Evolutionary conservation across 495 filamentous ascomycete genomes (phyloP).

Genomic region (Venustampulla echinocandica): DNA sequence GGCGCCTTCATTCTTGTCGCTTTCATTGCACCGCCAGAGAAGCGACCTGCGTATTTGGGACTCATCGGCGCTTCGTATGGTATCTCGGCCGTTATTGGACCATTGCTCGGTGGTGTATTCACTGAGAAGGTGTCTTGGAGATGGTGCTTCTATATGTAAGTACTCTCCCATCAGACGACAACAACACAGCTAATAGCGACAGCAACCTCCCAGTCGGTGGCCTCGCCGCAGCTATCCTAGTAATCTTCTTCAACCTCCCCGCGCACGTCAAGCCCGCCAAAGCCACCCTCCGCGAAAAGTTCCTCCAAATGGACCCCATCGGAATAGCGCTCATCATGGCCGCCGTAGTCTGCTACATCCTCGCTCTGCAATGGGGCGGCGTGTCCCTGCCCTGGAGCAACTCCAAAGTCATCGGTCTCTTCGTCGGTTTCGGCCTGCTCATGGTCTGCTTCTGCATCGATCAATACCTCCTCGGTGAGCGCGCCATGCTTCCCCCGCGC

Average conservation of each 20-base stretch:
- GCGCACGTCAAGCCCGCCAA: background rate
- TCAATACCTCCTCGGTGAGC: conserved; percentile 56
- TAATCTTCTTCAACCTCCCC: conserved; percentile 39
- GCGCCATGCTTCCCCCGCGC: conserved; percentile 55
- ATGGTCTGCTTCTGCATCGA: conserved; percentile 48
- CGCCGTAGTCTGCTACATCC: conserved; percentile 59
- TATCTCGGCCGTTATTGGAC: conserved; percentile 37
- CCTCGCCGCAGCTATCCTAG: conserved; percentile 31
- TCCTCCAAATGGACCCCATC: conserved; percentile 23
- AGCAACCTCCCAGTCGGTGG: conserved; percentile 50
- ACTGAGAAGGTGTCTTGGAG: conserved; percentile 46
- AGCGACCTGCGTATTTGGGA: conserved; percentile 55
- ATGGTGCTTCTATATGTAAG: conserved; percentile 33
- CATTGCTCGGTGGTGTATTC: conserved; percentile 54
- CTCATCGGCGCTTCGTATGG: conserved; percentile 37
- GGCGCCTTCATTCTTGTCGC: conserved; percentile 44
- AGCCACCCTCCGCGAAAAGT: conserved; percentile 8
- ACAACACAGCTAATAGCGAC: conserved; percentile 1
- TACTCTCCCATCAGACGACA: background rate
- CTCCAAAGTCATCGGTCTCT: conserved; percentile 58
- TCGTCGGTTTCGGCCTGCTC: conserved; percentile 60
- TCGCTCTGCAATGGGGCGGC: conserved; percentile 83
- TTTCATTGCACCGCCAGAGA: conserved; percentile 35
- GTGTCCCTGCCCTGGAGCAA: conserved; percentile 56
- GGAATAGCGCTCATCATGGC: conserved; percentile 24